These are phyloP conservation scores for Zasmidium citrigriseum DNA, from an alignment of 2,329 filamentous ascomycete genomes.

Conservation along the genomic window DNA sequence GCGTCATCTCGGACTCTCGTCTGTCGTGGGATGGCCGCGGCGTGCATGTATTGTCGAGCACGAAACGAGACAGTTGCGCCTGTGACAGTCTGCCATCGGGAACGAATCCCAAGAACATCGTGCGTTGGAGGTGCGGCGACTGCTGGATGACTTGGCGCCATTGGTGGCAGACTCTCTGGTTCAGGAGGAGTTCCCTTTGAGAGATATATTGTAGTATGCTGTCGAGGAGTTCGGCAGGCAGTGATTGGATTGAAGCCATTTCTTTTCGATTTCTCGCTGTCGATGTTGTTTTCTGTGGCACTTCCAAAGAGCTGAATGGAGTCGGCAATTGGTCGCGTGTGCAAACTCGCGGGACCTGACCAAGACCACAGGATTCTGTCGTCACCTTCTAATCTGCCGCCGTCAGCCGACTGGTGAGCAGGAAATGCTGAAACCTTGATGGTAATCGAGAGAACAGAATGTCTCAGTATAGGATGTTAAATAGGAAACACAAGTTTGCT, in stretches of 20 bases:
- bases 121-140: constrained; percentile 13
- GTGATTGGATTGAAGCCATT: constrained; percentile 4
- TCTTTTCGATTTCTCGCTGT: background rate
- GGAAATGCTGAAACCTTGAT: background rate
- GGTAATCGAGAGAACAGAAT: too few relatives aligned
- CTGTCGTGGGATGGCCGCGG: background rate
- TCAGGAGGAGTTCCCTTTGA: constrained; percentile 14
- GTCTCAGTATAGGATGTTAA: too few relatives aligned
- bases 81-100: background rate
- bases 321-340: background rate
- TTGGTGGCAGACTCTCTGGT: constrained; percentile 12
- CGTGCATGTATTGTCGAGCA: constrained; percentile 3
- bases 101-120: constrained; percentile 13
- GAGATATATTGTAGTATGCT: constrained; percentile 12
- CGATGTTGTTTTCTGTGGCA: background rate
- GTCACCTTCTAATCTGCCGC: background rate
- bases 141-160: constrained; percentile 13
- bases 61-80: constrained; percentile 6
- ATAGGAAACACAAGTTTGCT: background rate
- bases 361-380: background rate
- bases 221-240: constrained; percentile 17
- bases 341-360: background rate
- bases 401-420: background rate
- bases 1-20: background rate
- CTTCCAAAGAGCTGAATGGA: background rate